Conservation (phyloP, 1,284 basidiomycete species). For the Clitocybe nebularis region DNA sequence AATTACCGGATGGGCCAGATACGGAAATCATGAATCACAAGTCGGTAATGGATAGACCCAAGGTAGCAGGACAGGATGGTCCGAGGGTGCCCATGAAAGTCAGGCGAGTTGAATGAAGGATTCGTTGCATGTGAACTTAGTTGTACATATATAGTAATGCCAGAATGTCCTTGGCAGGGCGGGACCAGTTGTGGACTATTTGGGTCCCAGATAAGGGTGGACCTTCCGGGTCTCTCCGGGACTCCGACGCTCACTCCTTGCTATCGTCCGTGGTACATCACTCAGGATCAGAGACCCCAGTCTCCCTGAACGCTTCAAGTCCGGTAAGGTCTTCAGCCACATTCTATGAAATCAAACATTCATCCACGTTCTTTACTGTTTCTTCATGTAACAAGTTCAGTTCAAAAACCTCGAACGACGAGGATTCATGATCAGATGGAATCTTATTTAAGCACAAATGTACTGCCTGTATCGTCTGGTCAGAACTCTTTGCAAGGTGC, state of each 20-base stretch:
- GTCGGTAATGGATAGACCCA: slow-evolving; percentile 37
- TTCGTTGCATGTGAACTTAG: no score
- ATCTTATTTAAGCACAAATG: not conserved
- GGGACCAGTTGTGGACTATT: no score
- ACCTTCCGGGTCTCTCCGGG: slow-evolving; percentile 4
- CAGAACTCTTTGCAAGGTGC: slow-evolving; percentile 15
- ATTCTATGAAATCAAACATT: not conserved
- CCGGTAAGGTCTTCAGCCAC: not conserved
- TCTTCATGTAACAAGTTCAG: not conserved
- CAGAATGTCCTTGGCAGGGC: no score
- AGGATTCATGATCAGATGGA: not conserved
- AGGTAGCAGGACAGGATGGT: slow-evolving; percentile 35
- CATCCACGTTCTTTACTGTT: not conserved
- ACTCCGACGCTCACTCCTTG: not conserved
- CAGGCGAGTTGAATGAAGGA: slow-evolving; percentile 2
- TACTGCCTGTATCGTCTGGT: slow-evolving; percentile 10
- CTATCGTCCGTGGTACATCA: slow-evolving; percentile 6
- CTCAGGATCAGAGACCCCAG: slow-evolving; percentile 3
- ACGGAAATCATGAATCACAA: slow-evolving; percentile 31
- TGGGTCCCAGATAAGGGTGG: not conserved
- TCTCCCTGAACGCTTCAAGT: not conserved
- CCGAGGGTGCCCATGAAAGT: slow-evolving; percentile 35
- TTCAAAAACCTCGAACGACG: not conserved
- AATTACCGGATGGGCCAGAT: slow-evolving; percentile 31
- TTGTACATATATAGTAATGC: no score